phyloP scores from a whole-genome alignment of 345 rosid species.

The Eucalyptus regnans region DNA sequence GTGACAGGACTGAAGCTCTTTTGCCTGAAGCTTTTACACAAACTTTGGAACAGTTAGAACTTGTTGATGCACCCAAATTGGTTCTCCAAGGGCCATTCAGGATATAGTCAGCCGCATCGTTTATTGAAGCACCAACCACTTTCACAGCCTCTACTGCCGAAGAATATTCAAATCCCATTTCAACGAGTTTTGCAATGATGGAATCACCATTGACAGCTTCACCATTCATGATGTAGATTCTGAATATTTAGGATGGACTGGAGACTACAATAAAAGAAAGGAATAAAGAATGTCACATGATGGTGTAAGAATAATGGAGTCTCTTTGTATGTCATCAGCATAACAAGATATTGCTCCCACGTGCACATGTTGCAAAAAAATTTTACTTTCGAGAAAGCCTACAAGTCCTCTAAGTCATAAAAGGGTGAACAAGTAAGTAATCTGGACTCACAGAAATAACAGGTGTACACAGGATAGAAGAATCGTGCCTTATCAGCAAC shows the following conservation, averaged over 20 bases:
- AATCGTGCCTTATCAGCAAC: neutral
- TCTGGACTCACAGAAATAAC: neutral
- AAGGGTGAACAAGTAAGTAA: neutral
- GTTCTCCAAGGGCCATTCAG: slow-evolving; percentile 20
- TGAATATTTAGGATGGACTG: neutral
- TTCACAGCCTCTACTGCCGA: slow-evolving; percentile 43
- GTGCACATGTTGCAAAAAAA: neutral
- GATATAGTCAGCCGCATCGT: slow-evolving; percentile 42
- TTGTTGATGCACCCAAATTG: slow-evolving; percentile 5
- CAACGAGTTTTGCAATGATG: slow-evolving; percentile 29
- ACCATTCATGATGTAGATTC: slow-evolving; percentile 13
- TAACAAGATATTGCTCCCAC: neutral
- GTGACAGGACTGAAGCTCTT: slow-evolving; percentile 6
- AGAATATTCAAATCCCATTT: slow-evolving; percentile 64
- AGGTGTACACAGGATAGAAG: neutral
- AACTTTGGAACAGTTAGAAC: slow-evolving; percentile 6
- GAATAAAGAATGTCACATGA: neutral
- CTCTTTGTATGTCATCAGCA: neutral
- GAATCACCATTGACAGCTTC: slow-evolving; percentile 6
- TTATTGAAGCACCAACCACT: slow-evolving; percentile 44
- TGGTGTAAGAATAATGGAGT: neutral
- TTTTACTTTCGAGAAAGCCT: neutral
- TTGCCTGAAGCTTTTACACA: slow-evolving; percentile 12
- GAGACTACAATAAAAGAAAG: neutral
- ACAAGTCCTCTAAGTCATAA: neutral